Base-by-base conservation (phyloP, 2,329 filamentous ascomycete species). In the Magnaporthiopsis rhizophila region DNA sequence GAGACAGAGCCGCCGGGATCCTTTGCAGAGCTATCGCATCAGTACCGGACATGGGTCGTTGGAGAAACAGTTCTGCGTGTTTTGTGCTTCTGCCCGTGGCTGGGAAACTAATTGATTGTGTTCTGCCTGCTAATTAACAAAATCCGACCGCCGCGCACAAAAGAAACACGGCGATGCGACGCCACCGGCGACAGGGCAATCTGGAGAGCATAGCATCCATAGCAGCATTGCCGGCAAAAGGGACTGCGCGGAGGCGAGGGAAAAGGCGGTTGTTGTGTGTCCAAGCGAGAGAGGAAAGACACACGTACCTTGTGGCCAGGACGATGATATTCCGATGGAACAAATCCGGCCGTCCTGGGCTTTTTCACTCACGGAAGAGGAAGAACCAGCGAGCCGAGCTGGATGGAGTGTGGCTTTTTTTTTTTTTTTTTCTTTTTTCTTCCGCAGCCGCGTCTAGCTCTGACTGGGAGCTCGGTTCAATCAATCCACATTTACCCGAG, bases 351-450 rank as follows among this genome's bases (percentile, higher is more conserved):
- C 45, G 45, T 68, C 62, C 72, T 71, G 75, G 77, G 78, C 15
- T 63, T 65, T 64, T 59, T 34, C 62, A 26, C 26, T 26, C 26
- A 66, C 78, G 78, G 78, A 79, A 76, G 73, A 79, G 77, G 78
- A 79, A 79, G 77, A 79, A 79, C 77, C 78, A 76, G 73, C 73
- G 71, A 69, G 68, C 69, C 69, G 69, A 66, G 58, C 57, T 36
- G 57, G 24, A 59, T 63, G 34, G 4, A 12, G 62, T 63, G 38
- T 53, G 24, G 45, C 18, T 24, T 53, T 62, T 62, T 62, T 38
- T 53, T 62, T 62, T 62, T 38, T 62, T 38, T 30, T 30, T 30
- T 30, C 6, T 30, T 24, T 61, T 38, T 50, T 5, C 18, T 50
- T 2, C 45, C 18, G 45, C n/a, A 24, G 45, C 18, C 45, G 45